A percentile compares a stretch with the other conserved stretches of the same genome.
phyloP scores from a whole-genome alignment of 164 flowering plant genomes.

The Aristolochia californica region DNA sequence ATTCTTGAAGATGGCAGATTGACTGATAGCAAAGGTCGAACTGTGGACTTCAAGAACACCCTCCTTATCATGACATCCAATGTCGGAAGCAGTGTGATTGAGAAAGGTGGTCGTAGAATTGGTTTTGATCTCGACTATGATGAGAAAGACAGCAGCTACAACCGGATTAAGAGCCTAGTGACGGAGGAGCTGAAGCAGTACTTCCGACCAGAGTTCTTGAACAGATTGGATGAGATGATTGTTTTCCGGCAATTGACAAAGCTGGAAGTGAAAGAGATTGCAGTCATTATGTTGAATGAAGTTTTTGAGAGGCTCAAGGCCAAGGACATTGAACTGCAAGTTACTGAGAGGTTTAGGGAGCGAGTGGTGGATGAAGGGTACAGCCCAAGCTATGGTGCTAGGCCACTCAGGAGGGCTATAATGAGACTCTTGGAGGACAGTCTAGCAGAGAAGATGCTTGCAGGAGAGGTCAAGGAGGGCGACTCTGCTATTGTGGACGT shows the following conservation, averaged over 20 bases:
- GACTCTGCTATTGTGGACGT: conserved; percentile 82
- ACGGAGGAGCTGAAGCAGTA: conserved; percentile 71
- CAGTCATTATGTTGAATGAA: conserved; percentile 76
- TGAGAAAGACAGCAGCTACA: conserved; percentile 75
- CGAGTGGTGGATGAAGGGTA: conserved; percentile 81
- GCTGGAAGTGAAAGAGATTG: conserved; percentile 71
- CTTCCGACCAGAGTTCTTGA: conserved; percentile 81
- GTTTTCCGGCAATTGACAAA: conserved; percentile 80
- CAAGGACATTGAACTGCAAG: conserved; percentile 65
- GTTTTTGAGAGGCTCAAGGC: conserved; percentile 52
- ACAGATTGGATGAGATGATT: conserved; percentile 83
- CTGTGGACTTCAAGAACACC: conserved; percentile 84
- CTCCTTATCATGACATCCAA: conserved; percentile 88
- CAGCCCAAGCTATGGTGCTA: conserved; percentile 76
- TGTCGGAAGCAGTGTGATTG: conserved; percentile 76
- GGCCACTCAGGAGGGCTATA: conserved; percentile 80
- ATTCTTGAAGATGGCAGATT: conserved; percentile 81
- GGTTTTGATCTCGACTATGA: conserved; percentile 70
- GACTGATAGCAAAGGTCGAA: conserved; percentile 85
- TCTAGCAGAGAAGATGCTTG: conserved; percentile 83
- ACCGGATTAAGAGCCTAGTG: conserved; percentile 70
- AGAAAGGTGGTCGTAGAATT: conserved; percentile 61
- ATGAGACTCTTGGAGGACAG: conserved; percentile 80
- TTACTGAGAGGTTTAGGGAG: conserved; percentile 66
- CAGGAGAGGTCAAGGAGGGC: conserved; percentile 73